phyloP scores from a whole-genome alignment of 495 filamentous ascomycete genomes.

The Hypoxylon lenormandii region DNA sequence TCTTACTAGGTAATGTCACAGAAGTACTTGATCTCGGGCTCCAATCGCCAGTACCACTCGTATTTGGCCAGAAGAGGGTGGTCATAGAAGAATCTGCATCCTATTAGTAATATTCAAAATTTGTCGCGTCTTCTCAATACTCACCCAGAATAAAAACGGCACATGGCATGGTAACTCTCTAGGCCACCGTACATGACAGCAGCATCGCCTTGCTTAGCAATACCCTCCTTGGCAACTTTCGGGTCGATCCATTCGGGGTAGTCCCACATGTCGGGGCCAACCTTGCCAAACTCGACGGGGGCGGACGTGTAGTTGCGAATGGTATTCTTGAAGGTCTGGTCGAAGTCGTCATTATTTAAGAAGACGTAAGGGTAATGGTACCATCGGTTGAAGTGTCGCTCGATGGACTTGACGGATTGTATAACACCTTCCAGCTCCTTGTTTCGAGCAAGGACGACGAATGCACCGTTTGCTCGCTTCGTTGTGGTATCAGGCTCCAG shows the following conservation, averaged over 20 bases:
- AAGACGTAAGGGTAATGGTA: slow-evolving; percentile 99
- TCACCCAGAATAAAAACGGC: slow-evolving; percentile 97
- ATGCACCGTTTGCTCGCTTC: slow-evolving; percentile 86
- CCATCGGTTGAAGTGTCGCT: slow-evolving; percentile 99
- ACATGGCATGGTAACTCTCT: slow-evolving; percentile 99
- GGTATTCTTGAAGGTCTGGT: slow-evolving; percentile 87
- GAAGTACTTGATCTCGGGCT: slow-evolving; percentile 99
- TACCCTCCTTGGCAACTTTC: slow-evolving; percentile 93
- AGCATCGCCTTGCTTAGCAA: slow-evolving; percentile 93
- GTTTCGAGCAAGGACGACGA: slow-evolving; percentile 95
- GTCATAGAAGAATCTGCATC: slow-evolving; percentile 90
- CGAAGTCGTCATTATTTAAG: slow-evolving; percentile 97
- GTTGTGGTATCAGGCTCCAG: slow-evolving; percentile 73
- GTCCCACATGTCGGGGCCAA: slow-evolving; percentile 91
- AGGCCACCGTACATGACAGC: slow-evolving; percentile 99
- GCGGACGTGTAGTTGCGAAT: slow-evolving; percentile 89
- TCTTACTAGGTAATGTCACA: slow-evolving; percentile 99
- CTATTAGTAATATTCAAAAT: slow-evolving; percentile 40
- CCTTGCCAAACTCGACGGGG: slow-evolving; percentile 91
- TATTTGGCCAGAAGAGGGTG: slow-evolving; percentile 95
- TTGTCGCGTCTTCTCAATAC: slow-evolving; percentile 17
- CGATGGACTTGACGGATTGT: slow-evolving; percentile 96
- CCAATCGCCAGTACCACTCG: slow-evolving; percentile 99
- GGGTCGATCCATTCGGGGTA: slow-evolving; percentile 96
- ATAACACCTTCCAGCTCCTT: slow-evolving; percentile 97